These are phyloP conservation scores for Plenodomus lindquistii DNA, from an alignment of 2,329 filamentous ascomycete species.

Conservation along the genomic window DNA sequence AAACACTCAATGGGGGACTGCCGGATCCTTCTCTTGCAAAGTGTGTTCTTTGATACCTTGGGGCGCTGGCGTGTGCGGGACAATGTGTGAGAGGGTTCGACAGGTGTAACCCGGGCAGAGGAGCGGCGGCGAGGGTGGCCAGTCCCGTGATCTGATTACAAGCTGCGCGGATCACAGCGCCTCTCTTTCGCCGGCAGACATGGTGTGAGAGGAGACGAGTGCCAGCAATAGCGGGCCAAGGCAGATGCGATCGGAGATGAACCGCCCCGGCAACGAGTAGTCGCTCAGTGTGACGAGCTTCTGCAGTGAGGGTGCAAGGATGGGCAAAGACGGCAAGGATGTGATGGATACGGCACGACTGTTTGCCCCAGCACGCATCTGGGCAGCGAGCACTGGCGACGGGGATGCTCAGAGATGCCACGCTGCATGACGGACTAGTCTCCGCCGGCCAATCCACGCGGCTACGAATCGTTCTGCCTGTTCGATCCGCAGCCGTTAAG, in stretches of 20 bases:
- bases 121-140: constrained; percentile 16
- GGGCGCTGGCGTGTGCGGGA: constrained; percentile 12
- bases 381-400: constrained; percentile 11
- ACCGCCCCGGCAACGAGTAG: constrained; percentile 32
- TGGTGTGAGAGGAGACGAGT: constrained; percentile 31
- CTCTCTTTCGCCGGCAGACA: constrained; percentile 23
- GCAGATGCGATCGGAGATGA: constrained; percentile 47
- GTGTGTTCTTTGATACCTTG: constrained; percentile 6
- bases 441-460: constrained; percentile 12
- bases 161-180: constrained; percentile 25
- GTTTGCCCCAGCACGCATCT: constrained; percentile 21
- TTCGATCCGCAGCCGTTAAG: constrained; percentile 31
- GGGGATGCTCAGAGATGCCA: constrained; percentile 13
- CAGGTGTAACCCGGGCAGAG: constrained; percentile 29
- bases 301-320: constrained; percentile 20
- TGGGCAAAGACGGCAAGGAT: constrained; percentile 12
- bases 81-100: constrained; percentile 19
- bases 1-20: constrained; percentile 10
- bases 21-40: constrained; percentile 21
- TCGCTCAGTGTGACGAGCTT: constrained; percentile 27
- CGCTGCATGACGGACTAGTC: constrained; percentile 8
- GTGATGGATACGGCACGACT: constrained; percentile 20
- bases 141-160: constrained; percentile 38
- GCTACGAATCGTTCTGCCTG: constrained; percentile 1
- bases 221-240: constrained; percentile 20